Evolutionary conservation across 495 filamentous ascomycete species (phyloP).

Genomic region (Xylaria venustula): DNA sequence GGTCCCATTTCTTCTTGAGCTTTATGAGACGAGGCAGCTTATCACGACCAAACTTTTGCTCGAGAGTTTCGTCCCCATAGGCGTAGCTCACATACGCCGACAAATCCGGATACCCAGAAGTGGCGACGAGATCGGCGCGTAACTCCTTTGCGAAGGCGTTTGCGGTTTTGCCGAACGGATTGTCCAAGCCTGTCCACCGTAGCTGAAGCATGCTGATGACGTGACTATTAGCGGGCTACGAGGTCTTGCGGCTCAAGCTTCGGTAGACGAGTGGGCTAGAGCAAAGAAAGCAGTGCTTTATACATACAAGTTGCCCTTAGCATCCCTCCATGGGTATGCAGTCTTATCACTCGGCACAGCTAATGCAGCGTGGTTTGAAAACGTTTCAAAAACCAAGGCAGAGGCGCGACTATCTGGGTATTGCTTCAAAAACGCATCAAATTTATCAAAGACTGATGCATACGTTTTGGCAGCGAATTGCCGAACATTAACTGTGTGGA

Average conservation of each 20-base stretch:
- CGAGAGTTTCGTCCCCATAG: constrained; percentile 36
- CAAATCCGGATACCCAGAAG: constrained; percentile 22
- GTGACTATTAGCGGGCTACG: neutral
- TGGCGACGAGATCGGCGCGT: constrained; percentile 20
- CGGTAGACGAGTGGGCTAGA: neutral
- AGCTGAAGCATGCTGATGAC: neutral
- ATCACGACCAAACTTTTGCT: constrained; percentile 23
- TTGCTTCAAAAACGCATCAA: neutral
- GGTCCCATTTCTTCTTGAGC: constrained; percentile 33
- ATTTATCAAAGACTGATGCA: neutral
- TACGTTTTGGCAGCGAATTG: neutral
- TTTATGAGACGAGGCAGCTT: constrained; percentile 27
- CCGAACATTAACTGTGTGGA: neutral
- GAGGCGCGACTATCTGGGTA: neutral
- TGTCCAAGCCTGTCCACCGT: neutral
- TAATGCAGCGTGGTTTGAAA: neutral
- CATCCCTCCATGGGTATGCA: constrained; percentile 6
- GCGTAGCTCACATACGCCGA: constrained; percentile 37
- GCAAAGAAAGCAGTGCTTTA: neutral
- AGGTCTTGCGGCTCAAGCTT: neutral
- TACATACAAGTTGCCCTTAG: neutral
- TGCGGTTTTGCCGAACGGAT: neutral
- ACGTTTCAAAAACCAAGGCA: neutral
- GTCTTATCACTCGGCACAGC: neutral
- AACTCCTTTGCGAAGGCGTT: constrained; percentile 2